Evolutionary conservation across 2,329 filamentous ascomycete species (phyloP).

Genomic region (Aureobasidium uvarum): DNA sequence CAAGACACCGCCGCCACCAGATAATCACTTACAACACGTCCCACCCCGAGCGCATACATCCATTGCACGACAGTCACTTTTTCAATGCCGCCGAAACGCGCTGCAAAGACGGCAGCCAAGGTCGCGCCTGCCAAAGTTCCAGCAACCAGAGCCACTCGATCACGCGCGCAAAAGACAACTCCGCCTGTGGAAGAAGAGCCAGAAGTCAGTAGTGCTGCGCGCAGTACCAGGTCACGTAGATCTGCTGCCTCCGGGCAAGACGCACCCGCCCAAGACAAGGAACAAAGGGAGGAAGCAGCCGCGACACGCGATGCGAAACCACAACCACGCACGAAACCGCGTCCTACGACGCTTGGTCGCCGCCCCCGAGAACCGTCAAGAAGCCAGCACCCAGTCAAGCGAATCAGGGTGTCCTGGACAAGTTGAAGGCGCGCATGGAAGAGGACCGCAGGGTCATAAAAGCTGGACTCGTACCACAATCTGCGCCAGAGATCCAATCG

Average conservation of each 20-base stretch:
- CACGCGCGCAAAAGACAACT: constrained; percentile 34
- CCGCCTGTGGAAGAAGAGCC: constrained; percentile 31
- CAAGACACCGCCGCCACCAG: background rate
- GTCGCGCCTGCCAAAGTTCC: constrained; percentile 17
- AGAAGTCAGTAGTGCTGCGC: constrained; percentile 32
- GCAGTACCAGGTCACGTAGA: constrained; percentile 34
- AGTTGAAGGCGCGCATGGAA: constrained; percentile 39
- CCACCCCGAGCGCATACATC: constrained; percentile 5
- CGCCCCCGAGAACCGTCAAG: constrained; percentile 32
- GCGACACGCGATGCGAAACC: constrained; percentile 8
- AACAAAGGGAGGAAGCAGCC: constrained; percentile 22
- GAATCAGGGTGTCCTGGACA: constrained; percentile 36
- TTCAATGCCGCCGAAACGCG: constrained; percentile 30
- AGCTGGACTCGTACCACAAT: constrained; percentile 24
- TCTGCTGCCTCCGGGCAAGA: constrained; percentile 26
- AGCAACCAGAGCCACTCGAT: constrained; percentile 29
- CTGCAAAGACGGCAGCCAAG: constrained; percentile 27
- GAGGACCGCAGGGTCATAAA: constrained; percentile 32
- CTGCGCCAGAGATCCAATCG: background rate
- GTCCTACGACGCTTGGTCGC: constrained; percentile 28
- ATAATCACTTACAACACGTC: background rate
- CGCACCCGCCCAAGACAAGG: background rate
- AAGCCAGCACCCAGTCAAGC: constrained; percentile 34
- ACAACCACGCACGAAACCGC: constrained; percentile 27
- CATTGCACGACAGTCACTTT: background rate